Evolutionary conservation across 768 basidiomycete species (phyloP).

Genomic region (Chalciporus chontae): DNA sequence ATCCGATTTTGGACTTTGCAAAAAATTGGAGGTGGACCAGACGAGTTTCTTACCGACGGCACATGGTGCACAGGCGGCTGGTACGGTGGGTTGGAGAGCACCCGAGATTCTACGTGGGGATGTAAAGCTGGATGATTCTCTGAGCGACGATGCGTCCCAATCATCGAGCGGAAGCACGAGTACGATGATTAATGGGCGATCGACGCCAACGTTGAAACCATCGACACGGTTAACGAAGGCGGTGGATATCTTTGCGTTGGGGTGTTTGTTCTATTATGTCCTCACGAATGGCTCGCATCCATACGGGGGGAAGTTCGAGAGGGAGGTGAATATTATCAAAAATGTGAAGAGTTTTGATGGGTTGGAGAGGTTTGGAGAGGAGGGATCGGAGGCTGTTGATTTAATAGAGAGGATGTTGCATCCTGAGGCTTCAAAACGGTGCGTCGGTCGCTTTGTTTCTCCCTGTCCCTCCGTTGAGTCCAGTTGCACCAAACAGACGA

Average conservation of each 20-base stretch:
- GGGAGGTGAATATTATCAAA: conserved; percentile 92
- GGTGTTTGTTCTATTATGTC: conserved; percentile 93
- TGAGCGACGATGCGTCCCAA: conserved; percentile 60
- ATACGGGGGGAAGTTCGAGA: conserved; percentile 88
- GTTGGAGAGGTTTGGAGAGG: conserved; percentile 83
- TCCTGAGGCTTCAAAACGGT: conserved; percentile 74
- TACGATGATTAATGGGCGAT: conserved; percentile 36
- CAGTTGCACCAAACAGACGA: conserved; percentile 48
- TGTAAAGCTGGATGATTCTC: conserved; percentile 82
- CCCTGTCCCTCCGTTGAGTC: too few species aligned
- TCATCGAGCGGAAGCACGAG: conserved; percentile 64
- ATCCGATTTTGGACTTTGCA: conserved; percentile 96
- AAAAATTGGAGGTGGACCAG: conserved; percentile 92
- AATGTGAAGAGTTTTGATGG: conserved; percentile 67
- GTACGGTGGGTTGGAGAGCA: conserved; percentile 96
- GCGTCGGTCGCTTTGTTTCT: conserved; percentile 23
- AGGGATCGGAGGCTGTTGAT: conserved; percentile 86
- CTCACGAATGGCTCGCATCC: conserved; percentile 90
- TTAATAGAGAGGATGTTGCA: conserved; percentile 78
- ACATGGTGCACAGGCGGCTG: conserved; percentile 84
- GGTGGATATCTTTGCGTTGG: conserved; percentile 95
- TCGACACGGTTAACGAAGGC: conserved; percentile 83
- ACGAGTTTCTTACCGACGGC: conserved; percentile 93
- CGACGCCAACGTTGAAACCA: conserved; percentile 18
- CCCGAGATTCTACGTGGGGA: conserved; percentile 95